Percentiles rank a stretch among this genome's conserved stretches.
These are phyloP conservation scores for Sordariomycetes sp. DNA, from an alignment of 2,329 filamentous ascomycete genomes.

Conservation along the genomic window DNA sequence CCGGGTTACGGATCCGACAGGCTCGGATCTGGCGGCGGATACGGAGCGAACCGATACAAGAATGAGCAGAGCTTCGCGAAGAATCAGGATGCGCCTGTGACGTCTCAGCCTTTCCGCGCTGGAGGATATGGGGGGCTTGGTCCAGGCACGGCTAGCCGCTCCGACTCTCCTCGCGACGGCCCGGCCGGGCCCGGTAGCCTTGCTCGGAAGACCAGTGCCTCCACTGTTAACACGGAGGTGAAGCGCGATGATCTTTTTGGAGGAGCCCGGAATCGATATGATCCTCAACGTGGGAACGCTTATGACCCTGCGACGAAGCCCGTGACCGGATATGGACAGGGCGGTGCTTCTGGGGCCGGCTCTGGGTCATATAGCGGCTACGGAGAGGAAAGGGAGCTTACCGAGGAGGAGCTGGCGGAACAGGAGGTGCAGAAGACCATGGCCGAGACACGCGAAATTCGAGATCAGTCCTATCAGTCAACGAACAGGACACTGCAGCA, in stretches of 20 bases:
- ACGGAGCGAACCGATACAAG: conserved; percentile 40
- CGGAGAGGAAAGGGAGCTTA: conserved; percentile 63
- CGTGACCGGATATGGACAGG: neutral
- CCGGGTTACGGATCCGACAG: conserved; percentile 36
- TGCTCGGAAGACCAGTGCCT: neutral
- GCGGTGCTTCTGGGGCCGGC: neutral
- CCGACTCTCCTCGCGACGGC: neutral
- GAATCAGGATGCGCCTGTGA: conserved; percentile 6
- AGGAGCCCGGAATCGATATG: conserved; percentile 35
- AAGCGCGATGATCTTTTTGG: conserved; percentile 52
- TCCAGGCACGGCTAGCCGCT: conserved; percentile 9
- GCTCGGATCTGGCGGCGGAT: conserved; percentile 32
- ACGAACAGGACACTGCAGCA: too few relatives aligned
- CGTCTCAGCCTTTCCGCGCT: conserved; percentile 18
- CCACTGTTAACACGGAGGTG: conserved; percentile 15
- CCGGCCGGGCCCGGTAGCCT: neutral
- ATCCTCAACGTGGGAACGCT: conserved; percentile 19
- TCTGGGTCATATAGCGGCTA: conserved; percentile 33
- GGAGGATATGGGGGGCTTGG: conserved; percentile 51
- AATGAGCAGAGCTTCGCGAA: conserved; percentile 14
- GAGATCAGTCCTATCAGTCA: too few relatives aligned
- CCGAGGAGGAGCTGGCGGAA: conserved; percentile 51
- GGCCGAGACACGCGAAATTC: too few relatives aligned
- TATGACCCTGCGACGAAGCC: neutral
- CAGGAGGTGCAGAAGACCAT: conserved; percentile 19